A percentile compares a stretch with the other conserved stretches of the same genome.
phyloP scores from a whole-genome alignment of 805 yeast species.

The Kurtzmaniella cleridarum region DNA sequence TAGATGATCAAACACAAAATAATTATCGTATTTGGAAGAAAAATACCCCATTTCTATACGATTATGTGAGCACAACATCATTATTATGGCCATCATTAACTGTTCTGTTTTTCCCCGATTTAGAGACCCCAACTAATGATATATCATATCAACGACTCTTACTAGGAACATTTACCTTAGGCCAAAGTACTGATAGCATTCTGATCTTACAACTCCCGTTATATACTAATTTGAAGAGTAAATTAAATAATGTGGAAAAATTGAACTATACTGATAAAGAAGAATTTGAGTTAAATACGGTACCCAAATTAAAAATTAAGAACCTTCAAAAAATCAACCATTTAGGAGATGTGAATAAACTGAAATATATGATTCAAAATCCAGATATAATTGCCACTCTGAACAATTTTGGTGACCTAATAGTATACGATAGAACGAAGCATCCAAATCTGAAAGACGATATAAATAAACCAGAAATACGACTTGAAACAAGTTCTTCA shows the following conservation, averaged over 20 bases:
- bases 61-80: conserved; percentile 34
- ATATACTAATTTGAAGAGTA: conserved; percentile 24
- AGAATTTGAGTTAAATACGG: conserved; percentile 33
- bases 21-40: conserved; percentile 40
- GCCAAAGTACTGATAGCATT: conserved; percentile 44
- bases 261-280: conserved; percentile 34
- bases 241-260: conserved; percentile 29
- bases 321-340: conserved; percentile 58
- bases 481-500: conserved; percentile 32
- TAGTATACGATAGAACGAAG: conserved; percentile 77
- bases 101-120: conserved; percentile 40
- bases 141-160: conserved; percentile 36
- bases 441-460: conserved; percentile 42
- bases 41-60: conserved; percentile 38
- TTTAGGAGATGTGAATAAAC: conserved; percentile 67
- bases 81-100: conserved; percentile 40
- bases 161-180: conserved; percentile 62
- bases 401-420: conserved; percentile 59
- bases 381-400: conserved; percentile 76
- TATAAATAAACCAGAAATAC: conserved; percentile 45
- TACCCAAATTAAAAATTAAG: conserved; percentile 22
- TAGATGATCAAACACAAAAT: conserved; percentile 27
- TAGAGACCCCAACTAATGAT: conserved; percentile 11
- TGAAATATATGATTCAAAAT: conserved; percentile 76
- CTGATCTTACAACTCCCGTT: conserved; percentile 29